Base-by-base conservation (phyloP, 139 green algal species). In the Astrephomene gubernaculifera region DNA sequence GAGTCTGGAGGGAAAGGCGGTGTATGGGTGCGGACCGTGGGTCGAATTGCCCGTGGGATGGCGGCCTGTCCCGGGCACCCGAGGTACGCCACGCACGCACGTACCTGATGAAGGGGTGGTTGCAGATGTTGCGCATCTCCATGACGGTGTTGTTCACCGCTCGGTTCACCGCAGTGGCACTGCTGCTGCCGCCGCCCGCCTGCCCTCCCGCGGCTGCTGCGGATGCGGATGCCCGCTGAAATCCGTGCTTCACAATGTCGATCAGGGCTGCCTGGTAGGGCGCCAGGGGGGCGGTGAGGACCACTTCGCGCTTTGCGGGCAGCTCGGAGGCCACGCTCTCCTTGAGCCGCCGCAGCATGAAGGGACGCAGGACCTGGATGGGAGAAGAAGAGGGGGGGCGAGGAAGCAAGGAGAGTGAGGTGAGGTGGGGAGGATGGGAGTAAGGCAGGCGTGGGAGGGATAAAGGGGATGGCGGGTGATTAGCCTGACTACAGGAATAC, bases 291-390 rank as follows among this genome's bases (percentile, higher is more conserved):
- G 93, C 96, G 75, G 92, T 91, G 38, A 99, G 85, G n/a, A 90
- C 79, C 31, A 93, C 73, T 19, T 94, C 89, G 27, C 91, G 75
- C 92, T 99, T 98, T 43, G 91, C 82, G 0, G 97, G 97, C 71
- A 99, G 96, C 90, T 96, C 96, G 35, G 91, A 88, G 87, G 98
- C 97, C 43, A 99, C 97, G 6, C 24, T 54, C 72, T 92, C 86
- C 81, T 93, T 92, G 76, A 97, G 94, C 8, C 96, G 90, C 19
- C 96, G 90, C 75, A 99, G 92, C 97, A 99, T 99, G 89, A 99
- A 99, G 45, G 97, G 97, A 81, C 98, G 95, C 80, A 99, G 92
- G 36, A 94, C 91, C 90, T 93, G 88, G 81, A n/a, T n/a, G n/a
- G n/a, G n/a, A n/a, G n/a, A n/a, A n/a, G n/a, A n/a, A n/a, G n/a